Evolutionary conservation across 23 red algal species (phyloP), one percentile per base, ranked within the genome.

Genomic region (Gracilaria domingensis): DNA sequence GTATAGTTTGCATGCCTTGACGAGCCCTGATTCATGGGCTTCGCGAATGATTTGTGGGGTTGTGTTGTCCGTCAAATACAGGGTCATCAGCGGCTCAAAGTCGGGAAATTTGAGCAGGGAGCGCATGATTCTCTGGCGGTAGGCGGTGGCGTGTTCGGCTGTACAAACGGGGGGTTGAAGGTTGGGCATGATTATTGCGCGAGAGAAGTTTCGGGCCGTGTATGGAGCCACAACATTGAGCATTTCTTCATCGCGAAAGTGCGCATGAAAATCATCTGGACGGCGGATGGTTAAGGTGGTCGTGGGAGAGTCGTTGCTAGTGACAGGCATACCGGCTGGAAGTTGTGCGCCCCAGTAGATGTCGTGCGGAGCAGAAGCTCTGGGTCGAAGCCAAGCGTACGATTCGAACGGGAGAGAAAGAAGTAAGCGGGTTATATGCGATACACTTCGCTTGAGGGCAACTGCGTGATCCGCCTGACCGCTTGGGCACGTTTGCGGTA

Each of bases 171-270:
- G 97, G 3, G 94, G 90, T 30, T 74, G 82, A 26, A 99, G 74
- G 79, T 99, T 99, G 14, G 97, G 97, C 97, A 99, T 99, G 32
- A 99, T 69, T 18, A 96, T 58, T 21, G 93, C 92, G 21, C 89
- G 79, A 40, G 85, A 74, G 82, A 99, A 96, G 17, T 83, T 81
- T 3, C 51, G 56, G 0, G 90, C 88, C 4, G 94, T 89, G 57
- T 94, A 77, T 9, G 93, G 97, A 2, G 91, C 66, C 21, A 99
- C 97, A 18, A 93, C 66, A 36, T 49, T 60, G 16, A 99, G 85
- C 49, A 99, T 65, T 38, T 66, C 44, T 32, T 86, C 91, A 77
- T 96, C 94, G 33, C 97, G 94, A 84, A 96, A 83, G 85, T 99
- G 97, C 14, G 93, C 75, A 50, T 99, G 97, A 56, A 90, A 96